Conservation (phyloP, 805 yeast species). For the Candida nanaspora region DNA sequence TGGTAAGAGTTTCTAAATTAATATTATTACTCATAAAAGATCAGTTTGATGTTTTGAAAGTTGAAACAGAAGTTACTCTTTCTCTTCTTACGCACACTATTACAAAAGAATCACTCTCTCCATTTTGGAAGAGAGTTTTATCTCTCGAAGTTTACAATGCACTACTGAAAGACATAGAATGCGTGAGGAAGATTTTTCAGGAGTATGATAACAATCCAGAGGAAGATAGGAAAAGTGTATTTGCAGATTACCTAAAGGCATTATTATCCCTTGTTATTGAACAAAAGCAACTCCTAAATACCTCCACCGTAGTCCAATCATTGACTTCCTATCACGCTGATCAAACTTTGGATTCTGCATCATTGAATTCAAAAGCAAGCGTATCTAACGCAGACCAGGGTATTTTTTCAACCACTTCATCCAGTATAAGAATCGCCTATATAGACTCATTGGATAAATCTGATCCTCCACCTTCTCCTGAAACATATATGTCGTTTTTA, state of each 20-base stretch:
- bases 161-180: conserved; percentile 47
- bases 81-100: conserved; percentile 69
- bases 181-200: conserved; percentile 45
- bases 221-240: conserved; percentile 50
- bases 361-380: not conserved
- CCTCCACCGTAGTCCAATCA: conserved; percentile 26
- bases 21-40: conserved; percentile 55
- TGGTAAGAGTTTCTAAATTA: conserved; percentile 70
- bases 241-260: conserved; percentile 45
- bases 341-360: not conserved
- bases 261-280: conserved; percentile 31
- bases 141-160: conserved; percentile 67
- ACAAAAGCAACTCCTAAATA: conserved; percentile 25
- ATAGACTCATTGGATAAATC: conserved; percentile 75
- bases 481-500: conserved; percentile 53
- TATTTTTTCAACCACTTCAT: not conserved
- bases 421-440: conserved; percentile 39
- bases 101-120: conserved; percentile 45
- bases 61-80: conserved; percentile 77
- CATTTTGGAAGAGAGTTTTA: conserved; percentile 67
- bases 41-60: conserved; percentile 53
- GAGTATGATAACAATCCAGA: conserved; percentile 50
- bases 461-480: conserved; percentile 67
- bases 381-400: not conserved
- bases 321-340: conserved; percentile 8